Evolutionary conservation across 352 stramenopile genomes (phyloP), one percentile per base, ranked within the genome.

Genomic region (Globisporangium irregulare): DNA sequence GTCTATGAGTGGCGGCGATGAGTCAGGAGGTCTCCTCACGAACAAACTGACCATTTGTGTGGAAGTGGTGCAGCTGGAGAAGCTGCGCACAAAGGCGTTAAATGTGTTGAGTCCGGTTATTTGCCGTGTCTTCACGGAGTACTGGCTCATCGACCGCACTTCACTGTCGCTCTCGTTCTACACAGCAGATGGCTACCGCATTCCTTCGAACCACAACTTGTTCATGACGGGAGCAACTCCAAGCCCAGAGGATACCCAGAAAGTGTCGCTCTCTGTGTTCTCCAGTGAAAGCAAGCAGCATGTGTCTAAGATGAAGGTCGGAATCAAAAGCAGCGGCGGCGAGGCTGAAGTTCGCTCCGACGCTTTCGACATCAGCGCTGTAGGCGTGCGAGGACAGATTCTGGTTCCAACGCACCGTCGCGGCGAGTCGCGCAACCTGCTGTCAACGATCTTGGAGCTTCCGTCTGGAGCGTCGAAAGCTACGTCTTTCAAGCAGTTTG

Each of bases 61-160:
- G 5, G 81, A 89, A 53, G 78, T 89, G 18, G 82, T 72, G 6
- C 77, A 79, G 24, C 56, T 87, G 18, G 81, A 89, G 64, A 87
- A 84, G 46, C 54, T 87, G 3, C 78, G 73, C 2, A 76, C 74
- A 0, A 74, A 73, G 22, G 66, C 70, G 9, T 46, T 86, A 15
- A 88, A 88, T 67, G 71, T 53, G n/a, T 54, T 92, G 5, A 80
- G 78, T 6, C 86, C 87, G 0, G 76, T 89, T 9, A 72, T 89
- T 9, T 93, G 85, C 20, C 76, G 84, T 41, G 79, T 95, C 15
- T 95, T 87, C 62, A 87, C 76, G 6, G 86, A 95, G 60, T 95
- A 94, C 68, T 95, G 87, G 87, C 64, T 95, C 51, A 90, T 95
- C 58, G 86, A 95, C 62, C 83, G 87, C 29, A 92, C 87, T 18